phyloP scores from a whole-genome alignment of 495 filamentous ascomycete species.

The Barbatosphaeria neglecta region DNA sequence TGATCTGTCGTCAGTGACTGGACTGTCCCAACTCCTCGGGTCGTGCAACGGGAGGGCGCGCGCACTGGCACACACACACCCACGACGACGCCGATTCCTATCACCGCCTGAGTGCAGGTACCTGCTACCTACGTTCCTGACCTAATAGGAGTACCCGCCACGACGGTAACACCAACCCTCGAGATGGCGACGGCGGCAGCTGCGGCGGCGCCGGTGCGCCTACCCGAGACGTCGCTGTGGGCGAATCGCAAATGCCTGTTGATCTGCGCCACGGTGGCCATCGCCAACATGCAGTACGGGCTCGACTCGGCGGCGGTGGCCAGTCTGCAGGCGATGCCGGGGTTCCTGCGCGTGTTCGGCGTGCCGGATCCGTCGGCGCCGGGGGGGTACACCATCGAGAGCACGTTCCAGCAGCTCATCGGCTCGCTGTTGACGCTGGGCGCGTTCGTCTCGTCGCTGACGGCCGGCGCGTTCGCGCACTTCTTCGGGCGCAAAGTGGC shows the following conservation, averaged over 20 bases:
- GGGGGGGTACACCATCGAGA: conserved; percentile 14
- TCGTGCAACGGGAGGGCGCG: no score
- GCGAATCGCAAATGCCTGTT: conserved; percentile 26
- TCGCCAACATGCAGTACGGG: conserved; percentile 43
- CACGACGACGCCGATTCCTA: no score
- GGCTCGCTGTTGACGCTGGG: conserved; percentile 45
- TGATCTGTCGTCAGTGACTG: no score
- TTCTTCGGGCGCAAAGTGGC: conserved; percentile 38
- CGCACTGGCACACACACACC: no score
- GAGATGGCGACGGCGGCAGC: neutral
- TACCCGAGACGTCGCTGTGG: conserved; percentile 27
- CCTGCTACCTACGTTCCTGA: neutral
- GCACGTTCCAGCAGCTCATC: conserved; percentile 41
- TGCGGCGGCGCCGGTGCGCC: conserved; percentile 1
- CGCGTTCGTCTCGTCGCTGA: conserved; percentile 42
- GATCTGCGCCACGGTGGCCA: conserved; percentile 25
- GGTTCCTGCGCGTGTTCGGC: conserved; percentile 37
- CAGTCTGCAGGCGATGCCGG: conserved; percentile 49
- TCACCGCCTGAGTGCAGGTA: no score
- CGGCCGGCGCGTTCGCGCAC: conserved; percentile 37
- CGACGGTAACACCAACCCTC: neutral
- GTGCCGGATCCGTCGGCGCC: conserved; percentile 4
- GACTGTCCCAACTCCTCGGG: neutral
- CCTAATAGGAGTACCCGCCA: neutral
- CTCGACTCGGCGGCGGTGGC: conserved; percentile 47